These are phyloP conservation scores for Ailanthus altissimus DNA, from an alignment of 345 rosid species.

Conservation along the genomic window DNA sequence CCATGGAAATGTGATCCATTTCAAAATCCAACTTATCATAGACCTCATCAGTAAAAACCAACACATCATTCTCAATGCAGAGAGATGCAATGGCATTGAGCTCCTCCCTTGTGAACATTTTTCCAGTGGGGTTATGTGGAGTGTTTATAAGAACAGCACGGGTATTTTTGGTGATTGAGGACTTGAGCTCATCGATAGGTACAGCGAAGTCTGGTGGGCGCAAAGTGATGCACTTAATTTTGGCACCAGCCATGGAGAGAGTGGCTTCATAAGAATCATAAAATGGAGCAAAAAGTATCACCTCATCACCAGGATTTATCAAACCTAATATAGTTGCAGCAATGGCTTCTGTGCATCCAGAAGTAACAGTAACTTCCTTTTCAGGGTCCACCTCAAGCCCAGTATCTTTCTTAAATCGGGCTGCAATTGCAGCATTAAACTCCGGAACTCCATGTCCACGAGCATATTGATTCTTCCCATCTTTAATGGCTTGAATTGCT, in stretches of 20 bases:
- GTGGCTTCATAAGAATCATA: conserved; percentile 96
- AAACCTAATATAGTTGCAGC: conserved; percentile 85
- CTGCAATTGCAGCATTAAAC: conserved; percentile 66
- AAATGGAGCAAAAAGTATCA: conserved; percentile 85
- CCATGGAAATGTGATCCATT: conserved; percentile 87
- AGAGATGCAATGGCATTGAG: conserved; percentile 64
- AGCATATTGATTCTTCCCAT: conserved; percentile 95
- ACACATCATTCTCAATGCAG: conserved; percentile 84
- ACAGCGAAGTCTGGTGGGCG: conserved; percentile 75
- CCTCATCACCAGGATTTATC: conserved; percentile 94
- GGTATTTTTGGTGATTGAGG: conserved; percentile 64
- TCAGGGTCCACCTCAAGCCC: conserved; percentile 83
- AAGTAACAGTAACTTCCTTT: conserved; percentile 86
- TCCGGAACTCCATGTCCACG: conserved; percentile 82
- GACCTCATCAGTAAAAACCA: conserved; percentile 86
- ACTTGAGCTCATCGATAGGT: conserved; percentile 78
- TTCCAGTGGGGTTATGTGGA: conserved; percentile 95
- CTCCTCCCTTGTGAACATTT: conserved; percentile 86
- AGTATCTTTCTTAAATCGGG: conserved; percentile 67
- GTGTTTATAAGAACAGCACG: conserved; percentile 85
- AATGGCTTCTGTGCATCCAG: conserved; percentile 96
- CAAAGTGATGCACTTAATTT: conserved; percentile 71
- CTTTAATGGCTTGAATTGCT: conserved; percentile 86
- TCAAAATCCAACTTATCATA: conserved; percentile 91
- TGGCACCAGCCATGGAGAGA: conserved; percentile 96